Conservation (phyloP, 345 rosid genomes). For the Arabidopsis arenosa region DNA sequence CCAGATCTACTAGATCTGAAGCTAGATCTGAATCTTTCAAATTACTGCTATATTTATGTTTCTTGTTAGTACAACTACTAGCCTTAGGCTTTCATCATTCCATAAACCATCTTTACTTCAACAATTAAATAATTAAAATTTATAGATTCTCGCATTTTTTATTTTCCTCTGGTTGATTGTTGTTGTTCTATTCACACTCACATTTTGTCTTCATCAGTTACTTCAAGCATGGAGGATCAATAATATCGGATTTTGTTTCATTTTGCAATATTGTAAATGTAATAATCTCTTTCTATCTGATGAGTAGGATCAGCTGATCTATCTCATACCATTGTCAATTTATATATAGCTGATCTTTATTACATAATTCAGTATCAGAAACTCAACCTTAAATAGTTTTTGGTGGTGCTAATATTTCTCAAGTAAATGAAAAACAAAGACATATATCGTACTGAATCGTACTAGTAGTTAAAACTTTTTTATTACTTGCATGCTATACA, state of each 20-base stretch:
- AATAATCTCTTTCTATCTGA: neutral
- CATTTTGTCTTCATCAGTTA: slow-evolving; percentile 18
- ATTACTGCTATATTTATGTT: neutral
- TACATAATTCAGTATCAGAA: neutral
- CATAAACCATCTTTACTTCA: neutral
- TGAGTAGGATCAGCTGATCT: neutral
- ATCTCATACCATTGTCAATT: neutral
- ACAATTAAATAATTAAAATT: too few relatives aligned
- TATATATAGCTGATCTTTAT: neutral
- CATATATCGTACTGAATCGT: neutral
- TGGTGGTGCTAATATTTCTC: neutral
- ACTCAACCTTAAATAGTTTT: neutral
- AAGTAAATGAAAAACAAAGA: neutral
- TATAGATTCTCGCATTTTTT: neutral
- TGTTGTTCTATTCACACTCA: neutral
- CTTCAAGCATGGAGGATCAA: slow-evolving; percentile 16
- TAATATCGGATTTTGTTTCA: neutral
- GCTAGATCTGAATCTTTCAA: slow-evolving; percentile 37
- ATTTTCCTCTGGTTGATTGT: neutral
- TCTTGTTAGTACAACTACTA: slow-evolving; percentile 30
- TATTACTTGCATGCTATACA: neutral
- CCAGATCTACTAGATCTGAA: slow-evolving; percentile 43
- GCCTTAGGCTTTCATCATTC: slow-evolving; percentile 39
- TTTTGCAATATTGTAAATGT: slow-evolving; percentile 19
- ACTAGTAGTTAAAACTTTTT: neutral